Evolutionary conservation across 306 rosid species (phyloP).

Genomic region (Erythrophleum fordii): DNA sequence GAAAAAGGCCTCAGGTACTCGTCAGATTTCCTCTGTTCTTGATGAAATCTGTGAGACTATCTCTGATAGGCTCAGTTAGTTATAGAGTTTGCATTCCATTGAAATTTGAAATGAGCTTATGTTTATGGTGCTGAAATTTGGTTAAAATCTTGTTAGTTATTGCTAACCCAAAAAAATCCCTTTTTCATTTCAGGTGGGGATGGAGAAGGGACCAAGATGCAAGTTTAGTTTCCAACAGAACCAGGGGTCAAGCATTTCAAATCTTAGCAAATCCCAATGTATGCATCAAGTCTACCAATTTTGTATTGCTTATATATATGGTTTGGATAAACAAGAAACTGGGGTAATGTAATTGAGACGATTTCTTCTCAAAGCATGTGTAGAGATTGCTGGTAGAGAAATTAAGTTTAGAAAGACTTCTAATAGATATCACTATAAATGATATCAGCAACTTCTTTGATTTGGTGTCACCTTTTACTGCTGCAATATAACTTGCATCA

Average conservation of each 20-base stretch:
- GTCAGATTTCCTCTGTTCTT: neutral
- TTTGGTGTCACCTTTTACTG: neutral
- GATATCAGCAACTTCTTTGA: neutral
- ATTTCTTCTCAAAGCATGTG: neutral
- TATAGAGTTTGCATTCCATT: neutral
- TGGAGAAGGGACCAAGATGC: constrained; percentile 62
- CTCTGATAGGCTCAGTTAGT: neutral
- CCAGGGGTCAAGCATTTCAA: constrained; percentile 67
- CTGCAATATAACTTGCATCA: neutral
- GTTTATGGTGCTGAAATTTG: neutral
- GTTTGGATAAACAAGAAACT: constrained; percentile 33
- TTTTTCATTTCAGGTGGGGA: constrained; percentile 67
- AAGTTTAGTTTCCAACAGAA: constrained; percentile 51
- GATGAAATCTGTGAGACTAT: neutral
- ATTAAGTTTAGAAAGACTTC: neutral
- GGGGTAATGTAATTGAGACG: neutral
- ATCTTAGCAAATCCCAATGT: constrained; percentile 79
- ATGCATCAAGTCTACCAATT: constrained; percentile 54
- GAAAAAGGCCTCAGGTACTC: neutral
- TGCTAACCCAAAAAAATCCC: constrained; percentile 32
- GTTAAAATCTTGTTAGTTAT: constrained; percentile 23
- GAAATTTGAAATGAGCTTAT: neutral
- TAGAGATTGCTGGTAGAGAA: neutral
- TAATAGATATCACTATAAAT: neutral
- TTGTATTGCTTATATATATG: constrained; percentile 42